Conservation (phyloP, 2,329 filamentous ascomycete species). For the Xylogone sp. region DNA sequence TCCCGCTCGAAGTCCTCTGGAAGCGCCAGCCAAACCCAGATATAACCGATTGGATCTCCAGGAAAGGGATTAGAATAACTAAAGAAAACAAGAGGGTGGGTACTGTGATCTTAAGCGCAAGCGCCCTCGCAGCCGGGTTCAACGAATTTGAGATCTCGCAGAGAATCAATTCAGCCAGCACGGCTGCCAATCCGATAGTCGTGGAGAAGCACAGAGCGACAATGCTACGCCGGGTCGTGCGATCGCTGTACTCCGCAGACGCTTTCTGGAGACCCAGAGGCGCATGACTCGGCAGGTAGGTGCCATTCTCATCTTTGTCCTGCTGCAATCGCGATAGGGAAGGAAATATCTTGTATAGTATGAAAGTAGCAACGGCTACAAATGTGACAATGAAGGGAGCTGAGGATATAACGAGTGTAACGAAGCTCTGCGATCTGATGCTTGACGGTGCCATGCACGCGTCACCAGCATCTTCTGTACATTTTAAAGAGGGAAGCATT, state of each 20-base stretch:
- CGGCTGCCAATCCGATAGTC: constrained; percentile 72
- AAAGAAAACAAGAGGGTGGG: constrained; percentile 68
- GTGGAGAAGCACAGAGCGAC: constrained; percentile 68
- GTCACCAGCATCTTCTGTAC: constrained; percentile 56
- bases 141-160: constrained; percentile 78
- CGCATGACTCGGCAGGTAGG: constrained; percentile 59
- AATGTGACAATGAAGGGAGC: constrained; percentile 71
- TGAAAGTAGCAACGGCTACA: constrained; percentile 55
- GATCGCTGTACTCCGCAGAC: constrained; percentile 54
- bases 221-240: constrained; percentile 45
- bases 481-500: constrained; percentile 42
- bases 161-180: constrained; percentile 76
- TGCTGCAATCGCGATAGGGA: constrained; percentile 56
- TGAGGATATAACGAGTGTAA: constrained; percentile 55
- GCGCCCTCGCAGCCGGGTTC: constrained; percentile 60
- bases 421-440: constrained; percentile 27
- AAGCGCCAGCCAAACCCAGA: constrained; percentile 58
- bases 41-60: constrained; percentile 63
- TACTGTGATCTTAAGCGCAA: constrained; percentile 67
- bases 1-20: constrained; percentile 51
- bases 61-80: constrained; percentile 70
- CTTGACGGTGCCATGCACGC: constrained; percentile 36
- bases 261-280: constrained; percentile 54
- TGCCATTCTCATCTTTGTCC: constrained; percentile 51
- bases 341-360: constrained; percentile 68